Conservation (phyloP, 1,139 yeast species). For the Yamadazyma oceani region DNA sequence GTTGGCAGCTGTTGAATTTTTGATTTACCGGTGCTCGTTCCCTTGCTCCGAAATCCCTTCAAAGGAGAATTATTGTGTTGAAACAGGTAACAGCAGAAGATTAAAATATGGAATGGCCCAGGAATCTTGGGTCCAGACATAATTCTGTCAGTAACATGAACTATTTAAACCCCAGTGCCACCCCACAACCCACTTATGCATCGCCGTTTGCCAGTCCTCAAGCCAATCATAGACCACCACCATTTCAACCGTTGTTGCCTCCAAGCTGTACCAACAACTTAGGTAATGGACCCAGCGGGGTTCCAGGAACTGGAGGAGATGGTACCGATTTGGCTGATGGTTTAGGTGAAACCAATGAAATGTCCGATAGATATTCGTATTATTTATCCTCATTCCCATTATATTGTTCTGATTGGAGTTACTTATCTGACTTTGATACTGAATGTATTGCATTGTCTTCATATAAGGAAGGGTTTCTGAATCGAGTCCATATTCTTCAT, state of each 20-base stretch:
- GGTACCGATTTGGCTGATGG: too few species aligned
- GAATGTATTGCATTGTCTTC: conserved; percentile 66
- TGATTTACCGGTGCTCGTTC: too few species aligned
- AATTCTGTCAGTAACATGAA: conserved; percentile 3
- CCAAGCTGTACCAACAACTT: conserved; percentile 1
- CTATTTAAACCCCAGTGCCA: conserved; percentile 4
- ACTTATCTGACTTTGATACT: conserved; percentile 29
- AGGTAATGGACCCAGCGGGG: not conserved
- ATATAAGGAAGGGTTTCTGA: conserved; percentile 67
- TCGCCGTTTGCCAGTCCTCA: conserved; percentile 11
- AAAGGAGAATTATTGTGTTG: too few species aligned
- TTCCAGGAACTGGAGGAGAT: too few species aligned
- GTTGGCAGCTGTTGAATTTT: too few species aligned
- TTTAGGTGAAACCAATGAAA: conserved; percentile 16
- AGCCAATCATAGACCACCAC: not conserved
- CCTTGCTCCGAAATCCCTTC: too few species aligned
- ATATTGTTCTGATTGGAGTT: conserved; percentile 69
- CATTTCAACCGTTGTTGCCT: conserved; percentile 3
- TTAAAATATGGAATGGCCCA: conserved; percentile 11
- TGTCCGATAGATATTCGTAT: conserved; percentile 46
- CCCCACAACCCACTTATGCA: conserved; percentile 2
- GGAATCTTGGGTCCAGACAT: conserved; percentile 8
- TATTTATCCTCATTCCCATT: conserved; percentile 64
- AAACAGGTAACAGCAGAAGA: too few species aligned
- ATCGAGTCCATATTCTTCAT: conserved; percentile 51